Base-by-base conservation (phyloP, 2,329 filamentous ascomycete species). In the Aspergillus jensenii region DNA sequence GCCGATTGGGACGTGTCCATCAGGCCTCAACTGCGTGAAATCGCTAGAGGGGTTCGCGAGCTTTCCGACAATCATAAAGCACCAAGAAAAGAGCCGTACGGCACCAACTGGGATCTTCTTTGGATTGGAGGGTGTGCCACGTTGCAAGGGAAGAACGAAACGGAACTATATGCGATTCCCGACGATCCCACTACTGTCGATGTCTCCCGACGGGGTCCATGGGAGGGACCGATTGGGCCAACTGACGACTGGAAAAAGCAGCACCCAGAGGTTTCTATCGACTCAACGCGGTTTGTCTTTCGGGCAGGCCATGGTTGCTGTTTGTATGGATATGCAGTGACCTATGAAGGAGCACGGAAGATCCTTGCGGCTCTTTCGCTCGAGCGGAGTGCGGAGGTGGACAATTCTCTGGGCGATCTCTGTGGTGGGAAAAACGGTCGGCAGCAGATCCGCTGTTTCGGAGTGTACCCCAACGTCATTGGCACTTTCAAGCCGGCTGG, bases 1-100 rank as follows among this genome's bases (percentile, higher is more conserved):
- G 76, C 78, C 19, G 83, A 86, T 69, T 86, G 83, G 83, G 83
- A 85, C 56, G 68, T 84, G 12, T 71, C 76, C 0, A 67, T 85
- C 23, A 80, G 80, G 33, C 52, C 69, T 0, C 83, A 86, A 63
- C 74, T 85, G 15, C 71, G 71, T 9, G 70, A 71, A 37, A 74
- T 75, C 25, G 73, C 73, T 3, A 59, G 66, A 43, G 69, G 66
- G 0, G 62, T 72, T 1, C 67, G 72, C 15, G 64, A 64, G 12
- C 63, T 76, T 15, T 67, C 68, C 45, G 65, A 68, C 50, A 67
- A 68, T 23, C 66, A 65, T 11, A 65, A 65, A 23, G 55, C 59
- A 14, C 61, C 63, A 25, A 60, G 67, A 40, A 41, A 51, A 11
- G 79, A 78, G 1, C 79, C 81, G 0, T 84, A 82, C 53, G 80